Evolutionary conservation across 805 yeast species (phyloP), one percentile per base, ranked within the genome.

Genomic region (Ogataea siamensis): DNA sequence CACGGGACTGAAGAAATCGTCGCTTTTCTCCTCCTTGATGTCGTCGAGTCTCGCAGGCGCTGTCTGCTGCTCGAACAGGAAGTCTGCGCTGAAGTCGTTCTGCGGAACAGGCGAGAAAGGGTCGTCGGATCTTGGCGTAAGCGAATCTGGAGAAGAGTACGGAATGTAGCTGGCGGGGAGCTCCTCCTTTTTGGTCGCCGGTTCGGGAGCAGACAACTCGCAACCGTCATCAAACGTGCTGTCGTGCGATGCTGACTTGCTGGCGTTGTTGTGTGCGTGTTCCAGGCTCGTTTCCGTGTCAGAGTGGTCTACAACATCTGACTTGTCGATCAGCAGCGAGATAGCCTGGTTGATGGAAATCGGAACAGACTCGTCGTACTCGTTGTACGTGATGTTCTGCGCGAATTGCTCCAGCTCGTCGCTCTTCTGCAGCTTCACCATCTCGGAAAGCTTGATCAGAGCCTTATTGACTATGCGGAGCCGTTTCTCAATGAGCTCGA

Each of bases 401-500:
- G 43, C 39, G 31, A 50, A 54, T 4, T 31, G 25, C 1, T 32
- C 31, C 8, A 51, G 30, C 25, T 47, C 47, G 2, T 29, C 27
- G 4, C n/a, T 22, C 9, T 47, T 36, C 12, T 48, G 34, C 2
- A 42, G 38, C 32, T 50, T 49, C 19, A 59, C 53, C 43, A 62
- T 34, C 32, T 54, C 56, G n/a, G 62, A 51, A 15, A 64, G 37
- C 34, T 69, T 71, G 39, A 76, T 71, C 31, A 80, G 54, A 1
- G 78, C 62, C 46, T 68, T 68, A 33, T 76, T 71, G 15, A 80
- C 60, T 28, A 80, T 58, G 32, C 71, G 74, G 25, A 77, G 55
- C 32, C 85, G 55, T 18, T 79, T 74, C 46, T 80, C 85, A 24
- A 80, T 60, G 37, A 80, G 58, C 48, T 80, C 86, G 8, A 79